Percentiles rank a stretch among this genome's conserved stretches.
phyloP scores from a whole-genome alignment of 169 alveolate species.

The Plasmodium adleri region DNA sequence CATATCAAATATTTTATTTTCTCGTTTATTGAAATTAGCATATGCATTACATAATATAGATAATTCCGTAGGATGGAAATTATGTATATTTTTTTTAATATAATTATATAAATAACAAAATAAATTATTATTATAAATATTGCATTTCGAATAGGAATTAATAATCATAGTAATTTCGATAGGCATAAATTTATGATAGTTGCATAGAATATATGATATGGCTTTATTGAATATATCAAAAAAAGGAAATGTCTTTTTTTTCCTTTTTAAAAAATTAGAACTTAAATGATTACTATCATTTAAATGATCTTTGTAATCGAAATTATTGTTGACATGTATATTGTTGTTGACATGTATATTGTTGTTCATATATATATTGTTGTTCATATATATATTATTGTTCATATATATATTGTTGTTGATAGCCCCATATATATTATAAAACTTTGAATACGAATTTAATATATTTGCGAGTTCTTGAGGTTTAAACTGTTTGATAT shows the following conservation, averaged over 20 bases:
- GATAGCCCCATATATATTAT: background rate
- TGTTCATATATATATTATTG: no score
- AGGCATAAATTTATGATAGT: constrained; percentile 19
- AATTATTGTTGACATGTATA: no score
- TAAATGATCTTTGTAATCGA: no score
- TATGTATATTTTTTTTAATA: constrained; percentile 5
- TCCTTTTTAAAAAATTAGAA: no score
- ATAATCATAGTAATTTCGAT: constrained; percentile 60
- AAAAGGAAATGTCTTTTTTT: no score
- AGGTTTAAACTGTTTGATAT: constrained; percentile 31
- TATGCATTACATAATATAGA: constrained; percentile 38
- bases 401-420: no score
- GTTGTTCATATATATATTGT: no score
- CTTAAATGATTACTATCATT: no score
- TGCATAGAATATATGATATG: constrained; percentile 2
- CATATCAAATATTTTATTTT: constrained; percentile 21
- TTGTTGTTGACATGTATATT: no score
- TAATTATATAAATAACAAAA: constrained; percentile 16
- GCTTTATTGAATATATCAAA: constrained; percentile 21
- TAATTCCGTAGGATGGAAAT: constrained; percentile 38
- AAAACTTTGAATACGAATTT: constrained; percentile 33
- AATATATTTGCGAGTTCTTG: constrained; percentile 58
- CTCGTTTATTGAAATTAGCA: constrained; percentile 47
- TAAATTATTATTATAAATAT: constrained; percentile 8
- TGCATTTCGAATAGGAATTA: constrained; percentile 35